Evolutionary conservation across 139 green algal genomes (phyloP).

Genomic region (Tetratostichococcus sp.): DNA sequence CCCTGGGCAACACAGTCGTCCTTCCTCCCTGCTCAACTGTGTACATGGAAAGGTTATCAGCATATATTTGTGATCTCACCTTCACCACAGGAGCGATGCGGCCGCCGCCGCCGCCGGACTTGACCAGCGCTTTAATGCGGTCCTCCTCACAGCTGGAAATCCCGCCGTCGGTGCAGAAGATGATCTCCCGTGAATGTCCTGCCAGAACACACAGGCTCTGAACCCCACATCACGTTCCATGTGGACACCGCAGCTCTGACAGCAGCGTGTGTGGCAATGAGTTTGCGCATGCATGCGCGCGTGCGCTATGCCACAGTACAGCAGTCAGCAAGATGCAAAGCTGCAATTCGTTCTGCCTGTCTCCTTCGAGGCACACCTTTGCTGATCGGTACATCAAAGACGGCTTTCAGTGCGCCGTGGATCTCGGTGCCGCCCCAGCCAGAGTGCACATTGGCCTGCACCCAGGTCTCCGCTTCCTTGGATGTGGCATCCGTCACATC

Average conservation of each 20-base stretch:
- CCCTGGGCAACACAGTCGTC: too few species aligned
- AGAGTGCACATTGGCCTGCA: constrained; percentile 19
- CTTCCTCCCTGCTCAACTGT: too few species aligned
- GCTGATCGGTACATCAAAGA: constrained; percentile 13
- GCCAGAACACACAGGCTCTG: not conserved
- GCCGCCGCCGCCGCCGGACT: not conserved
- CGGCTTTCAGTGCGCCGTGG: constrained; percentile 4
- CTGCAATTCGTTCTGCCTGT: too few species aligned
- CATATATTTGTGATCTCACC: too few species aligned
- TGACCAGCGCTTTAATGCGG: constrained; percentile 7
- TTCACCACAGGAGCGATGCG: not conserved
- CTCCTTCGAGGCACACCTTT: not conserved
- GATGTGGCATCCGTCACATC: constrained; percentile 2
- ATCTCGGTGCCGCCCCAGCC: constrained; percentile 39
- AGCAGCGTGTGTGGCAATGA: too few species aligned
- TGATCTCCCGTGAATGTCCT: constrained; percentile 21
- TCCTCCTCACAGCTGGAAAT: constrained; percentile 18
- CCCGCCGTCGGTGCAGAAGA: constrained; percentile 42
- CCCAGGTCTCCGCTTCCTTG: constrained; percentile 21
- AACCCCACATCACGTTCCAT: too few species aligned
- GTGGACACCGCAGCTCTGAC: too few species aligned
- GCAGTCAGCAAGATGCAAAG: too few species aligned
- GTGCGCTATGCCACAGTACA: too few species aligned
- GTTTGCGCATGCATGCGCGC: too few species aligned
- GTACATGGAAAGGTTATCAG: too few species aligned